phyloP scores from a whole-genome alignment of 202 grass and related monocot species.

The Carex arenaria region DNA sequence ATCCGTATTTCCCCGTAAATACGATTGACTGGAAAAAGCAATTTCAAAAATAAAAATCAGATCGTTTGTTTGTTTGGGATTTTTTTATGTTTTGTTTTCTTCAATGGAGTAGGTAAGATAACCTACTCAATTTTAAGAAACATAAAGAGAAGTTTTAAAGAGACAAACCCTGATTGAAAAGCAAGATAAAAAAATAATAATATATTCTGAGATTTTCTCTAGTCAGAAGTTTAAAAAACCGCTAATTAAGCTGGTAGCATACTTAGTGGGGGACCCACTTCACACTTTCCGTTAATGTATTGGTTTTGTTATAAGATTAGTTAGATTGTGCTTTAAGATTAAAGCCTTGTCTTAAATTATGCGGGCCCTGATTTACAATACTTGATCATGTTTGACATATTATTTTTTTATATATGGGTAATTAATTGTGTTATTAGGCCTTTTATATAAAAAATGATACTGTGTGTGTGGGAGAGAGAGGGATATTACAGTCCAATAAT shows the following conservation, averaged over 20 bases:
- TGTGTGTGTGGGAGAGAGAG: neutral
- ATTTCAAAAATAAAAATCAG: constrained; percentile 27
- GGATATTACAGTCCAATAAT: constrained; percentile 96
- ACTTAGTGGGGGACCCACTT: neutral
- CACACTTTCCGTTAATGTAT: neutral
- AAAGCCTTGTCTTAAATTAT: neutral
- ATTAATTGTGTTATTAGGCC: neutral
- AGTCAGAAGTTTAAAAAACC: neutral
- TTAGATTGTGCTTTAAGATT: neutral
- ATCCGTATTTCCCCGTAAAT: constrained; percentile 89
- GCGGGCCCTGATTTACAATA: neutral
- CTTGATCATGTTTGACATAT: neutral
- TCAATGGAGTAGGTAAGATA: neutral
- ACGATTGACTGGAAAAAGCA: constrained; percentile 71
- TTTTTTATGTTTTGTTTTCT: neutral
- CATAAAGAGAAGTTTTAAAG: neutral
- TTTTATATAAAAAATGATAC: neutral
- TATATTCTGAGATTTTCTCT: neutral
- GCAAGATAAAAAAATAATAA: neutral
- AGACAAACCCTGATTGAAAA: neutral
- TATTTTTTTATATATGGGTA: neutral
- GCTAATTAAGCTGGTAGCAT: neutral
- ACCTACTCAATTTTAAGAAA: neutral
- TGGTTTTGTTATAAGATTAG: neutral
- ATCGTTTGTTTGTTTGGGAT: neutral